These are phyloP conservation scores for Globisporangium nodosum DNA, from an alignment of 352 stramenopile genomes.

Conservation along the genomic window DNA sequence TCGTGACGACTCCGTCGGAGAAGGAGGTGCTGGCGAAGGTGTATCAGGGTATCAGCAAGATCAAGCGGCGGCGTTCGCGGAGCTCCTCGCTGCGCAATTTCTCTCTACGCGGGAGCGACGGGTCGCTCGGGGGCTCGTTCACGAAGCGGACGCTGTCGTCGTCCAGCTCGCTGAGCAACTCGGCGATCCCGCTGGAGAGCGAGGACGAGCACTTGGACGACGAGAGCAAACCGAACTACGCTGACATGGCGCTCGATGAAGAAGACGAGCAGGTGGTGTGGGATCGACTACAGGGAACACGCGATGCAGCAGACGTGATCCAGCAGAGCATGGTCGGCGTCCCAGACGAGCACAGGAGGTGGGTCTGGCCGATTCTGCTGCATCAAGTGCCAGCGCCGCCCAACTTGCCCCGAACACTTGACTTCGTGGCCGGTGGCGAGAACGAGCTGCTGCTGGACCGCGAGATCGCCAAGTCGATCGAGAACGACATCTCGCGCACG, in stretches of 20 bases:
- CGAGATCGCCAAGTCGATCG: conserved; percentile 72
- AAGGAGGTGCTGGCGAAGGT: conserved; percentile 66
- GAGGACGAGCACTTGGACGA: conserved; percentile 15
- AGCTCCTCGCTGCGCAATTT: conserved; percentile 56
- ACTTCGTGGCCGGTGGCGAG: conserved; percentile 21
- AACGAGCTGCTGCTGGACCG: conserved; percentile 46
- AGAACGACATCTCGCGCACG: conserved; percentile 76
- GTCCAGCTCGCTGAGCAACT: conserved; percentile 49
- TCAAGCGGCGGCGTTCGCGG: conserved; percentile 62
- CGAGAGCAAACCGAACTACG: conserved; percentile 1
- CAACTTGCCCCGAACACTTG: conserved; percentile 27
- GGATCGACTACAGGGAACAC: conserved; percentile 30
- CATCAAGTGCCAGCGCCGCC: conserved; percentile 28
- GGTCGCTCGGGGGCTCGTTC: conserved; percentile 21
- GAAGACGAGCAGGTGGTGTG: conserved; percentile 35
- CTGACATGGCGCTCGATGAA: not conserved
- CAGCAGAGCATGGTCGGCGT: conserved; percentile 46
- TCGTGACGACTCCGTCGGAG: conserved; percentile 67
- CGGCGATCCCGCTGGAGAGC: conserved; percentile 13
- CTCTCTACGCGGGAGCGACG: conserved; percentile 34
- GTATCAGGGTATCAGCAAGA: conserved; percentile 64
- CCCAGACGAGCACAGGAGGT: conserved; percentile 55
- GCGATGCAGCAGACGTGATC: conserved; percentile 25
- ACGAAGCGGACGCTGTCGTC: conserved; percentile 46
- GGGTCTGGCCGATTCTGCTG: conserved; percentile 73